Conservation (phyloP, 768 basidiomycete species). For the Agaricus blazei region DNA sequence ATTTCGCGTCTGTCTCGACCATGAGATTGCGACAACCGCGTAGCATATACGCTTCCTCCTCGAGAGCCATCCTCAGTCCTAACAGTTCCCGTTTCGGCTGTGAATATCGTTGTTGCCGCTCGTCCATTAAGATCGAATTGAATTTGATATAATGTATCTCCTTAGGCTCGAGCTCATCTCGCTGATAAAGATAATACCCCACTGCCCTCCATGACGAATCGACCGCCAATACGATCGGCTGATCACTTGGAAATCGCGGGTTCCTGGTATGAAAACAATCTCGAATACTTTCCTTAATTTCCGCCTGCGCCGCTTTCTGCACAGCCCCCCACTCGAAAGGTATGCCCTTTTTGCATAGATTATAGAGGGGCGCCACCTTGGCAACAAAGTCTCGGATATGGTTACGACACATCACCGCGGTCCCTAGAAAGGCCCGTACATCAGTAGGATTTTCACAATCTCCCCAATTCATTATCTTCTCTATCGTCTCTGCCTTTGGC, state of each 20-base stretch:
- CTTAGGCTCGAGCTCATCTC: constrained; percentile 15
- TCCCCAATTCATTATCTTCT: constrained; percentile 23
- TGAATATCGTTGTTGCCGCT: constrained; percentile 26
- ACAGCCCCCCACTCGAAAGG: constrained; percentile 14
- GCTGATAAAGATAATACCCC: constrained; percentile 33
- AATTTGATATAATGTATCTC: constrained; percentile 24
- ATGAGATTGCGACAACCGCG: constrained; percentile 20
- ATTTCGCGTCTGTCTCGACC: constrained; percentile 26
- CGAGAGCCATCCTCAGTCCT: neutral
- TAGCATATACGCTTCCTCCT: constrained; percentile 14
- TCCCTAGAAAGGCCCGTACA: constrained; percentile 22
- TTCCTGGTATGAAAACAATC: neutral
- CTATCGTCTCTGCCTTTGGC: constrained; percentile 17
- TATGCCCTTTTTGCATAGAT: constrained; percentile 19
- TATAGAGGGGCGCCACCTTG: constrained; percentile 13
- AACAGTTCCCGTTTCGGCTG: constrained; percentile 33
- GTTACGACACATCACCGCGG: constrained; percentile 13
- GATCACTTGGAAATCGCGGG: constrained; percentile 1
- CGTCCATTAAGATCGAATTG: constrained; percentile 32
- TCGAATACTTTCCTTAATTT: neutral
- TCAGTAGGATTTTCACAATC: constrained; percentile 11
- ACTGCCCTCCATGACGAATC: constrained; percentile 21
- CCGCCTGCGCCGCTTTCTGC: neutral
- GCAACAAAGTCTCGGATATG: constrained; percentile 21
- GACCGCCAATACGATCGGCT: neutral